phyloP scores from a whole-genome alignment of 148 eudicot genomes.

The Persicaria tinctoria region DNA sequence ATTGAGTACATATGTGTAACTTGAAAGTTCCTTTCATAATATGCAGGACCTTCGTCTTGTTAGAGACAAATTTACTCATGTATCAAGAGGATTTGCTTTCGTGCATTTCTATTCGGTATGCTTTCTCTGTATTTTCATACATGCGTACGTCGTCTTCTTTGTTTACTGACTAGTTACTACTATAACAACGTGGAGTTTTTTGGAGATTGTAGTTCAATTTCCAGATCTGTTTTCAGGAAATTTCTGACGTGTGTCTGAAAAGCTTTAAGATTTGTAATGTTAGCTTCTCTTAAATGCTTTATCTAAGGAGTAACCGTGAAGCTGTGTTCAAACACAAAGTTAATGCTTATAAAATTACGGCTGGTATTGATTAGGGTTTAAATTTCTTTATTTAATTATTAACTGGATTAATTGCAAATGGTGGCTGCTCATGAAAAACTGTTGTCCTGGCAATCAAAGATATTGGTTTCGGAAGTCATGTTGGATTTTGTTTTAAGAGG shows the following conservation, averaged over 20 bases:
- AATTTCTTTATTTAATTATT: not conserved
- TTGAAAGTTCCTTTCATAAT: not conserved
- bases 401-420: not conserved
- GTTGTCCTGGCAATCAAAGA: not conserved
- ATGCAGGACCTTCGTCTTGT: slow-evolving; percentile 97
- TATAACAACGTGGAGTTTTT: not conserved
- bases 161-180: not conserved
- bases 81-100: slow-evolving; percentile 94
- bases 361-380: not conserved
- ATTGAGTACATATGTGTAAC: not conserved
- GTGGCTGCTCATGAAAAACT: not conserved
- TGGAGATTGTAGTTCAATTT: not conserved
- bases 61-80: slow-evolving; percentile 96
- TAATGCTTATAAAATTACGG: not conserved
- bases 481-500: not conserved
- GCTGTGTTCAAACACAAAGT: not conserved
- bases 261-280: not conserved
- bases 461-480: not conserved
- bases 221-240: not conserved
- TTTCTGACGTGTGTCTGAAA: not conserved
- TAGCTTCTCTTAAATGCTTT: not conserved
- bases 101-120: slow-evolving; percentile 83
- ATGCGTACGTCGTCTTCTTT: not conserved
- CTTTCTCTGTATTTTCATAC: slow-evolving; percentile 7
- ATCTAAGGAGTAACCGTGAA: not conserved